These are phyloP conservation scores for Calvatia gigantea DNA, from an alignment of 768 basidiomycete genomes.

Conservation along the genomic window DNA sequence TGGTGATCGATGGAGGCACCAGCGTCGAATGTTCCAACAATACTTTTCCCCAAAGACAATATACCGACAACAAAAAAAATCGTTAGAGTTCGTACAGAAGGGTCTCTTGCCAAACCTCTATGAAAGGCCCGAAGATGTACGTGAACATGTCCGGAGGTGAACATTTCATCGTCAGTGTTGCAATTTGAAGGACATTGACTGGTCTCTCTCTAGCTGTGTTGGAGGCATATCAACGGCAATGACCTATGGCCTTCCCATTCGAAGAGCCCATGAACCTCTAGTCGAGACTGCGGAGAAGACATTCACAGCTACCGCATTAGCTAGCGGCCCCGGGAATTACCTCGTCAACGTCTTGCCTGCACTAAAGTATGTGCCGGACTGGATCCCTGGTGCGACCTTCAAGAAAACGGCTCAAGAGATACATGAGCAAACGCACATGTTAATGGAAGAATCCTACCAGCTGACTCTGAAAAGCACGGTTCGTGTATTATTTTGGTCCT, in stretches of 20 bases:
- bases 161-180: background rate
- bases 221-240: conserved; percentile 1
- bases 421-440: background rate
- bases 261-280: conserved; percentile 5
- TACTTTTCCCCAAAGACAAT: conserved; percentile 25
- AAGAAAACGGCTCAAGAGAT: background rate
- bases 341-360: conserved; percentile 12
- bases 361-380: conserved; percentile 13
- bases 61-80: conserved; percentile 5
- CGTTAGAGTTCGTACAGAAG: conserved; percentile 1
- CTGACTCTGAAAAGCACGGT: conserved; percentile 1
- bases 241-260: conserved; percentile 9
- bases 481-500: background rate
- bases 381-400: conserved; percentile 14
- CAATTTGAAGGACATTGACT: background rate
- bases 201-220: conserved; percentile 7
- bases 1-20: conserved; percentile 32
- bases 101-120: background rate
- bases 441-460: background rate
- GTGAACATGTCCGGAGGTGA: background rate
- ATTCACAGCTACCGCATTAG: background rate
- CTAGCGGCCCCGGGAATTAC: conserved; percentile 8
- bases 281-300: conserved; percentile 6
- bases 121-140: background rate
- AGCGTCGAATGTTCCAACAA: conserved; percentile 36